These are phyloP conservation scores for Russula ochroleuca DNA, from an alignment of 768 basidiomycete genomes.

Conservation along the genomic window DNA sequence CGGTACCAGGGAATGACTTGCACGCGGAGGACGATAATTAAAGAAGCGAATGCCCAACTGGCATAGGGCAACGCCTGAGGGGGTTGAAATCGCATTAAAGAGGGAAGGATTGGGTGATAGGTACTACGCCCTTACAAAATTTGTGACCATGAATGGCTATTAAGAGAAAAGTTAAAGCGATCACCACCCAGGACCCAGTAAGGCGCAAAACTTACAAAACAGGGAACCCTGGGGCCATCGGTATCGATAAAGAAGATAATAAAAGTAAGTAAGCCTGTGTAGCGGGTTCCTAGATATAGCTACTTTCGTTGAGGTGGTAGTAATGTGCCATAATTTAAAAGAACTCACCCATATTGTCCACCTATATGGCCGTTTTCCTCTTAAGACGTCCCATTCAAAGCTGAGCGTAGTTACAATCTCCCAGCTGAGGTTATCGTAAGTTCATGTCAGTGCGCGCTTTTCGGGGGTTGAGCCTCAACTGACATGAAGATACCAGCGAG, in stretches of 20 bases:
- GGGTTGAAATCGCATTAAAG: not conserved
- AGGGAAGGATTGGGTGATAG: not conserved
- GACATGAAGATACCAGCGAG: conserved; percentile 10
- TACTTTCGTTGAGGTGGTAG: not conserved
- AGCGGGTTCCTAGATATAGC: conserved; percentile 19
- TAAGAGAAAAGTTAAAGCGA: not conserved
- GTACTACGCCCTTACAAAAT: not conserved
- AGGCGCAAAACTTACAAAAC: not conserved
- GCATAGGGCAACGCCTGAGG: not conserved
- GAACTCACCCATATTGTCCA: conserved; percentile 14
- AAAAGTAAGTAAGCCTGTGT: not conserved
- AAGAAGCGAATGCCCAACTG: conserved; percentile 6
- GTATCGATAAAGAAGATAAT: not conserved
- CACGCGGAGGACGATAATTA: conserved; percentile 11
- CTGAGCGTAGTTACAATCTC: not conserved
- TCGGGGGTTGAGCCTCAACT: not conserved
- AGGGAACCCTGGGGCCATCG: not conserved
- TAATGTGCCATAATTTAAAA: not conserved
- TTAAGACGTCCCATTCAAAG: conserved; percentile 7
- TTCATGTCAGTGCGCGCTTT: not conserved
- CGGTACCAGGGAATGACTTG: not conserved
- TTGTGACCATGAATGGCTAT: not conserved
- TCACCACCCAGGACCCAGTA: not conserved
- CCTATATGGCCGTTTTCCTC: conserved; percentile 18
- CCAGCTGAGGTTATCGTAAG: not conserved